A percentile compares a stretch with the other conserved stretches of the same genome.
phyloP scores from a whole-genome alignment of 148 eudicot species.

The Cornus suecica region DNA sequence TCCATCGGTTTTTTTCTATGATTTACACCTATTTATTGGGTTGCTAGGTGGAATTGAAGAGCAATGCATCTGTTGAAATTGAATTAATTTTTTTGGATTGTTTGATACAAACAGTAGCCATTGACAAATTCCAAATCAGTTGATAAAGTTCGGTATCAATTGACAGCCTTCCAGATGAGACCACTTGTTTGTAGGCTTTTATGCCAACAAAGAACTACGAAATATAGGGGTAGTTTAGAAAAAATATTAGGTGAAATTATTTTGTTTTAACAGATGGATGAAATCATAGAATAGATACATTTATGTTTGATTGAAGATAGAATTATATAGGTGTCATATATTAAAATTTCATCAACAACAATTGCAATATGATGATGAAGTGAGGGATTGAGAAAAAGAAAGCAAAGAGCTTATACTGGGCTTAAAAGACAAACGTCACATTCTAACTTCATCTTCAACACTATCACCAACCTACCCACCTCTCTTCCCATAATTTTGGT shows the following conservation, averaged over 20 bases:
- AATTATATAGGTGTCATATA: background rate
- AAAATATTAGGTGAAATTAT: background rate
- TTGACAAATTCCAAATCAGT: background rate
- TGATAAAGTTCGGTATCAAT: background rate
- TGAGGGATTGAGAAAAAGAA: background rate
- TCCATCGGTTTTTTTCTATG: background rate
- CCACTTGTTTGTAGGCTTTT: background rate
- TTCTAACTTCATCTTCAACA: background rate
- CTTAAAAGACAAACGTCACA: background rate
- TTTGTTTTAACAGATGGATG: background rate
- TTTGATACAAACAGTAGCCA: background rate
- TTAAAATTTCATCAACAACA: too few species aligned
- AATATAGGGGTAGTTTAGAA: background rate
- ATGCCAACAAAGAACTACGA: background rate
- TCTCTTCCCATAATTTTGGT: background rate
- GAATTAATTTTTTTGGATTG: conserved; percentile 1
- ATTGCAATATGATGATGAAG: background rate
- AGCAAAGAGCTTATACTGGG: background rate
- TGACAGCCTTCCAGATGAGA: background rate
- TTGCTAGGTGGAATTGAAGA: too few species aligned
- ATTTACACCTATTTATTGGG: background rate
- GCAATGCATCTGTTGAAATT: background rate
- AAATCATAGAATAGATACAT: too few species aligned
- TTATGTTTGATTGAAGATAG: background rate
- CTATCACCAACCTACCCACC: background rate